Conservation (phyloP, 768 basidiomycete species). For the Tricholoma terreum region DNA sequence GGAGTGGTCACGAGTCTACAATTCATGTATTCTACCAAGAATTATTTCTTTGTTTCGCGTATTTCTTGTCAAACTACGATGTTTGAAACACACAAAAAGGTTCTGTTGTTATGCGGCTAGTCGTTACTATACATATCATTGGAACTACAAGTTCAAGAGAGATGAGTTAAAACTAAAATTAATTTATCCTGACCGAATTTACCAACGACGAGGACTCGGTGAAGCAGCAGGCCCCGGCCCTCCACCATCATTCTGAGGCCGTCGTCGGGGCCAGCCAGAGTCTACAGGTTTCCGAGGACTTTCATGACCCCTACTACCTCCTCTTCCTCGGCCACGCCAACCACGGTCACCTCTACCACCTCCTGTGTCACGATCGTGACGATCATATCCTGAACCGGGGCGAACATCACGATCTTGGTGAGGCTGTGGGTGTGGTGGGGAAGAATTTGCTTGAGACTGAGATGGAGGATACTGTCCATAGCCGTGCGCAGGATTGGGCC, state of each 20-base stretch:
- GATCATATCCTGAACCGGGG: slow-evolving; percentile 27
- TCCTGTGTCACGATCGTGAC: slow-evolving; percentile 27
- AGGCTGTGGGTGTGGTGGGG: slow-evolving; percentile 11
- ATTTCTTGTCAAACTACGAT: not conserved
- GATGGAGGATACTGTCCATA: slow-evolving; percentile 14
- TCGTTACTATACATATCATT: not conserved
- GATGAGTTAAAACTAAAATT: slow-evolving; percentile 1
- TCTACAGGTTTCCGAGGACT: slow-evolving; percentile 42
- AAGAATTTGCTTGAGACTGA: not conserved
- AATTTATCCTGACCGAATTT: not conserved
- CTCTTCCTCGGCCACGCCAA: slow-evolving; percentile 34
- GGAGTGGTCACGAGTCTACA: too few species aligned
- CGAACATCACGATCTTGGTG: slow-evolving; percentile 14
- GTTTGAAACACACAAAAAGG: not conserved
- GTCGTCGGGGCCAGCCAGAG: slow-evolving; percentile 53
- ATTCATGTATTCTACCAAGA: not conserved
- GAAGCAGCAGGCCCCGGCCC: slow-evolving; percentile 23
- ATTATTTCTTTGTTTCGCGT: too few species aligned
- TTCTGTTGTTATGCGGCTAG: not conserved
- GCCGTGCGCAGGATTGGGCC: slow-evolving; percentile 7
- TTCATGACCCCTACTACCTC: slow-evolving; percentile 31
- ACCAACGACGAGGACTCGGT: slow-evolving; percentile 15
- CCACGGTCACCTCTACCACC: slow-evolving; percentile 14
- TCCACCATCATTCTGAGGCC: slow-evolving; percentile 30
- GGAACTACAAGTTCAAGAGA: not conserved